These are phyloP conservation scores for Penicillium soppii DNA, from an alignment of 495 filamentous ascomycete genomes.

Conservation along the genomic window DNA sequence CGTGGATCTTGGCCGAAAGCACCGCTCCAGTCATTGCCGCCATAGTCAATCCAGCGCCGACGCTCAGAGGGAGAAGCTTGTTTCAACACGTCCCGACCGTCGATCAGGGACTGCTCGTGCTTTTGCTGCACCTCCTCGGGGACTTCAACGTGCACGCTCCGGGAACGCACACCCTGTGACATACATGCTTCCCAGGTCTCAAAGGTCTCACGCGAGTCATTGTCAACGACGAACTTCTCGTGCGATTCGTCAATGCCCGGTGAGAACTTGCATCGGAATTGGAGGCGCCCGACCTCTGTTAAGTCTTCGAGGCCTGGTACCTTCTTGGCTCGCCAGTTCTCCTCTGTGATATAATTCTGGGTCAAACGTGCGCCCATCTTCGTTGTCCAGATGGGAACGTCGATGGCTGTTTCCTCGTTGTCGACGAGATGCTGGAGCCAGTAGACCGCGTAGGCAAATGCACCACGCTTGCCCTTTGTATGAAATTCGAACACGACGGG, in stretches of 20 bases:
- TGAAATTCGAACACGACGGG: slow-evolving; percentile 89
- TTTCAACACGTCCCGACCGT: slow-evolving; percentile 77
- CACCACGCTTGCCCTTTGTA: slow-evolving; percentile 60
- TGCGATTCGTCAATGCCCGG: slow-evolving; percentile 91
- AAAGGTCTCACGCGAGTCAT: slow-evolving; percentile 85
- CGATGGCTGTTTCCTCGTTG: slow-evolving; percentile 69
- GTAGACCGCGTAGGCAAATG: slow-evolving; percentile 72
- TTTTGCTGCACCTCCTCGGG: slow-evolving; percentile 64
- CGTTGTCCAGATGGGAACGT: slow-evolving; percentile 85
- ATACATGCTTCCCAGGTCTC: slow-evolving; percentile 92
- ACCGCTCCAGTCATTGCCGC: slow-evolving; percentile 86
- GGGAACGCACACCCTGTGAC: slow-evolving; percentile 75
- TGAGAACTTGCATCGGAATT: slow-evolving; percentile 78
- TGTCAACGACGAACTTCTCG: slow-evolving; percentile 77
- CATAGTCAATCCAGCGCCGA: slow-evolving; percentile 72
- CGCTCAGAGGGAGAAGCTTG: slow-evolving; percentile 66
- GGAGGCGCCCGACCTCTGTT: slow-evolving; percentile 74
- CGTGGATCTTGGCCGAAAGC: slow-evolving; percentile 72
- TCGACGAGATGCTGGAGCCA: slow-evolving; percentile 88
- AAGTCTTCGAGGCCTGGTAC: slow-evolving; percentile 69
- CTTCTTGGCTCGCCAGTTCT: slow-evolving; percentile 57
- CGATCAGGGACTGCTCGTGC: slow-evolving; percentile 74
- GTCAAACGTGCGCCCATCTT: slow-evolving; percentile 68
- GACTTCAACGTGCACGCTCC: slow-evolving; percentile 64
- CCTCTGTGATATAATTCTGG: slow-evolving; percentile 86